Base-by-base conservation (phyloP, 2,329 filamentous ascomycete genomes). In the Metarhizium album region DNA sequence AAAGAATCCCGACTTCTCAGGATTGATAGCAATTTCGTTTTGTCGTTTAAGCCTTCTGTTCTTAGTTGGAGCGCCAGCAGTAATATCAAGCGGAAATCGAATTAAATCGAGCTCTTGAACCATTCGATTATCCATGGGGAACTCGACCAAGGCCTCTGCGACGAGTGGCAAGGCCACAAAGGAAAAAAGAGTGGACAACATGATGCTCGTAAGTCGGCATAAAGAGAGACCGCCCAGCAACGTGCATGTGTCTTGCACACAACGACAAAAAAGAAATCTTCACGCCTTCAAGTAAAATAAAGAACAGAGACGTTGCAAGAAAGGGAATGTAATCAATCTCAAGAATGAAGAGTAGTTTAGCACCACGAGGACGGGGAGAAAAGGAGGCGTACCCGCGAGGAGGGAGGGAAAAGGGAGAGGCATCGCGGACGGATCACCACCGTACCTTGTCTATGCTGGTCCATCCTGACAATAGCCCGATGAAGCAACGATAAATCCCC, bases 1-100 rank as follows among this genome's bases (percentile, higher is more conserved):
- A 50, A 67, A 65, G 52, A 64, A 66, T 8, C 64, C 66, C 23
- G 57, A 59, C 51, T 60, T 55, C 40, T 64, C 61, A 5, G 56
- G 52, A 14, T 50, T 40, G 8, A 65, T 49, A 1, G 43, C 57
- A 45, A 62, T 55, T 29, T 60, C 59, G 11, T 56, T 53, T 50
- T 68, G 66, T 16, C 66, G 60, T 53, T 59, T 62, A 31, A 58
- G 58, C 6, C 61, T 46, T 35, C 55, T 54, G 47, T 59, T 55
- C 52, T 64, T 66, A 20, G 57, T 47, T 22, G 60, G 58, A 1
- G 62, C 63, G 20, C 64, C 61, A 23, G 53, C 47, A 27, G 57
- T 52, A 42, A 61, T 61, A n/a, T 45, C 59, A 23, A 67, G 53
- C 18, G 65, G 59, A 48, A 61, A 66, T 48, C 58, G 58, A 14